phyloP scores from a whole-genome alignment of 2,329 filamentous ascomycete genomes.

The Colletotrichum noveboracense region DNA sequence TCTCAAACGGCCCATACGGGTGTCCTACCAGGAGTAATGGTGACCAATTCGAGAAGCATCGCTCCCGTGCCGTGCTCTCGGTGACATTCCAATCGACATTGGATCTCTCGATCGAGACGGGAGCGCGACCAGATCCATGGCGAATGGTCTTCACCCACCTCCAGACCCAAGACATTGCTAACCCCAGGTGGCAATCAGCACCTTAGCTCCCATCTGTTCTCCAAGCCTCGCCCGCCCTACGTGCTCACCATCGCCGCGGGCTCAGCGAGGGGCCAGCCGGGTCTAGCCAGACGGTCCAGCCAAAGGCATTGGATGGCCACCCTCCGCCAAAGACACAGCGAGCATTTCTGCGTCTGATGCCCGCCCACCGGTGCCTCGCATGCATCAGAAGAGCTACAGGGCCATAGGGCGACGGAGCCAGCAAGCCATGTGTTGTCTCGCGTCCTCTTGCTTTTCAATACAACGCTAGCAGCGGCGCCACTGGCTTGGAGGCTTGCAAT shows the following conservation, averaged over 20 bases:
- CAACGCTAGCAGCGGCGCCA: conserved; percentile 10
- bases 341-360: not conserved
- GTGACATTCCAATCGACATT: not conserved
- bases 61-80: not conserved
- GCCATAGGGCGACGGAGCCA: not conserved
- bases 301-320: not conserved
- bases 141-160: not conserved
- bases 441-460: conserved; percentile 5
- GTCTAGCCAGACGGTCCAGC: not conserved
- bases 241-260: not conserved
- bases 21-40: not conserved
- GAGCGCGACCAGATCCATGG: not conserved
- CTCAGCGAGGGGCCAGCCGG: not conserved
- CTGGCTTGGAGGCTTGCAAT: conserved; percentile 5
- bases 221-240: not conserved
- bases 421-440: conserved; percentile 8
- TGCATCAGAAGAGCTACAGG: not conserved
- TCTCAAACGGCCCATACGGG: not conserved
- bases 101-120: not conserved
- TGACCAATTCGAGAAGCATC: not conserved
- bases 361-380: not conserved
- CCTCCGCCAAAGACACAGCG: not conserved
- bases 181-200: not conserved
- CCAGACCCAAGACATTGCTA: not conserved
- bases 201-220: not conserved